These are phyloP conservation scores for Colletotrichum trifolii DNA, from an alignment of 2,329 filamentous ascomycete species.

Conservation along the genomic window DNA sequence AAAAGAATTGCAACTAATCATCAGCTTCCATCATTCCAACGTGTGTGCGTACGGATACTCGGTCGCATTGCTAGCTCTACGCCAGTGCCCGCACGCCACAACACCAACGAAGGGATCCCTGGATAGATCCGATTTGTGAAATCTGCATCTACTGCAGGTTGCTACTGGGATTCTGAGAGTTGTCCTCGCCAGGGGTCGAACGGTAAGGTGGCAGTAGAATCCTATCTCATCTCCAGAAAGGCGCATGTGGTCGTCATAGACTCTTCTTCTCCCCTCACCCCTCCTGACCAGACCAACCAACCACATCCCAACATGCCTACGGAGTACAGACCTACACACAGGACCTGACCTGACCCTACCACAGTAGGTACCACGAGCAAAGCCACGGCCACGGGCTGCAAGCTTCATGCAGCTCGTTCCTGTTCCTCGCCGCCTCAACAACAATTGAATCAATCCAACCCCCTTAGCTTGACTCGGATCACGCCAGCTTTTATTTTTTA, in stretches of 20 bases:
- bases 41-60: too few species aligned
- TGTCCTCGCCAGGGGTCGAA: too few species aligned
- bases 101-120: conserved; percentile 5
- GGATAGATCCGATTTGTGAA: neutral
- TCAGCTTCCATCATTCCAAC: too few species aligned
- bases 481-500: too few species aligned
- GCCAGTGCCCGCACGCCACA: neutral
- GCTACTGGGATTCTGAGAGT: neutral
- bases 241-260: conserved; percentile 37
- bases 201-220: conserved; percentile 3
- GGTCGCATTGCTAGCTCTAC: too few species aligned
- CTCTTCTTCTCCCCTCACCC: conserved; percentile 8
- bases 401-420: too few species aligned
- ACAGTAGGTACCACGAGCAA: too few species aligned
- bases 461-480: neutral
- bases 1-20: too few species aligned
- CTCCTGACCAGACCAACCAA: neutral
- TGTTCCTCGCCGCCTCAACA: conserved; percentile 1
- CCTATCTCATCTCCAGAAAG: conserved; percentile 16
- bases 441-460: conserved; percentile 9
- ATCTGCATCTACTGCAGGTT: neutral
- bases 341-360: neutral
- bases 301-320: neutral
- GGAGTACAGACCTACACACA: neutral
- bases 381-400: too few species aligned